Evolutionary conservation across 192 early-diverging fungal genomes (phyloP).

Genomic region (Coemansia sp.): DNA sequence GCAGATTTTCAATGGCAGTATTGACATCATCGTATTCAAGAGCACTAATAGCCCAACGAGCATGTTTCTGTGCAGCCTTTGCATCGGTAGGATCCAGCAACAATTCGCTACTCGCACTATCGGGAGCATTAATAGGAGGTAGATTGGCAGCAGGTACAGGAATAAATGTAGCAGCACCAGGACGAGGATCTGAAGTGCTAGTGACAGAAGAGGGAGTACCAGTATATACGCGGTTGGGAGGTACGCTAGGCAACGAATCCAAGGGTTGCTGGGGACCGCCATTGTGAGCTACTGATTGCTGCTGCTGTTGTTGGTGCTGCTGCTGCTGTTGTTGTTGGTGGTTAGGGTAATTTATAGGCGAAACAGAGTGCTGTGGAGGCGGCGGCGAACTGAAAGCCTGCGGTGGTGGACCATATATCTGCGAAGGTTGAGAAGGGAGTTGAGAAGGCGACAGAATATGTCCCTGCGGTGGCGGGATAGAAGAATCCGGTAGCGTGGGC

Average conservation of each 20-base stretch:
- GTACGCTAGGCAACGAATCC: conserved; percentile 26
- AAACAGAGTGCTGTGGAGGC: background rate
- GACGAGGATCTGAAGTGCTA: background rate
- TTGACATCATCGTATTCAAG: conserved; percentile 92
- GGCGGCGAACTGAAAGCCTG: background rate
- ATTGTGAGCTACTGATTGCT: background rate
- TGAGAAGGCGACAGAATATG: too few relatives aligned
- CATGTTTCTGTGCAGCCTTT: conserved; percentile 77
- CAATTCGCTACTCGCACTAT: conserved; percentile 6
- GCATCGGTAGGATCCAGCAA: conserved; percentile 57
- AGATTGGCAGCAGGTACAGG: conserved; percentile 38
- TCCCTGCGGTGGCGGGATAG: too few relatives aligned
- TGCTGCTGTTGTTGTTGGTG: conserved; percentile 3
- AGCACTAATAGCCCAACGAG: conserved; percentile 91
- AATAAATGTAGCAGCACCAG: conserved; percentile 28
- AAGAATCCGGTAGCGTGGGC: too few relatives aligned
- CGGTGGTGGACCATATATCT: background rate
- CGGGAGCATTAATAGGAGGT: background rate
- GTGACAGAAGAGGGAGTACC: background rate
- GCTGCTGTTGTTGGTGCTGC: conserved; percentile 1
- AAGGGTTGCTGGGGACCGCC: background rate
- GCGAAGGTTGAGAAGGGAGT: too few relatives aligned
- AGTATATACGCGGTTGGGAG: conserved; percentile 5
- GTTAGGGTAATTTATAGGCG: background rate
- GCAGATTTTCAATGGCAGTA: conserved; percentile 77